A percentile compares a stretch with the other conserved stretches of the same genome.
Evolutionary conservation across 2,329 filamentous ascomycete genomes (phyloP).

Genomic region (Cryphonectria naterciae): DNA sequence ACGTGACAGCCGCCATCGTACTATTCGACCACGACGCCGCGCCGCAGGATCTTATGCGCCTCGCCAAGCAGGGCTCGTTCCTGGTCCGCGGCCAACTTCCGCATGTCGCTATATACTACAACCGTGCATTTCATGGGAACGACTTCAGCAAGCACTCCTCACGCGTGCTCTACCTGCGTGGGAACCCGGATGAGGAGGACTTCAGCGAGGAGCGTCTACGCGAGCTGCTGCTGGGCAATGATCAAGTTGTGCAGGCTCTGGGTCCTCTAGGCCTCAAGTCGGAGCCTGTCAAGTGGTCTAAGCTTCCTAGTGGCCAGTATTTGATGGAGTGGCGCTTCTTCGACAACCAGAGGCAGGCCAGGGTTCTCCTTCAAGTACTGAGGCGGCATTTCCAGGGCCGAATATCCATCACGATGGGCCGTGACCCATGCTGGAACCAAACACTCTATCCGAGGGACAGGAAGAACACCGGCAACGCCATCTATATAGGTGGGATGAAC

Average conservation of each 20-base stretch:
- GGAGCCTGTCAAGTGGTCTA: background rate
- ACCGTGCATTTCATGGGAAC: background rate
- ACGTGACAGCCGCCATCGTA: conserved; percentile 1
- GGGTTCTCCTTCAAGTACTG: background rate
- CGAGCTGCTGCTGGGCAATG: background rate
- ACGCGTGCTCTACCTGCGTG: conserved; percentile 8
- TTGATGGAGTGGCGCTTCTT: conserved; percentile 14
- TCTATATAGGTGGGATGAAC: background rate
- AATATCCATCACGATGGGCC: background rate
- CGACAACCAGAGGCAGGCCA: conserved; percentile 8
- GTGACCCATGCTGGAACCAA: conserved; percentile 14
- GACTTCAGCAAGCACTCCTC: background rate
- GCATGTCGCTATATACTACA: background rate
- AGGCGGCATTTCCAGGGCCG: conserved; percentile 2
- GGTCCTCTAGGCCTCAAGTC: conserved; percentile 8
- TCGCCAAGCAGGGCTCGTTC: conserved; percentile 4
- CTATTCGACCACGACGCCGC: conserved; percentile 13
- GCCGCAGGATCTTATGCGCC: conserved; percentile 6
- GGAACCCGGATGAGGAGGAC: background rate
- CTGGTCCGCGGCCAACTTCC: background rate
- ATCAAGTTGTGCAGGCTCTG: background rate
- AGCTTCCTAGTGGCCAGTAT: background rate
- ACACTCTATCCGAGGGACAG: conserved; percentile 10
- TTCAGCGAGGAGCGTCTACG: conserved; percentile 6
- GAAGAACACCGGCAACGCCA: background rate